Evolutionary conservation across 257 asterid species (phyloP).

Genomic region (Marsdenia floribunda): DNA sequence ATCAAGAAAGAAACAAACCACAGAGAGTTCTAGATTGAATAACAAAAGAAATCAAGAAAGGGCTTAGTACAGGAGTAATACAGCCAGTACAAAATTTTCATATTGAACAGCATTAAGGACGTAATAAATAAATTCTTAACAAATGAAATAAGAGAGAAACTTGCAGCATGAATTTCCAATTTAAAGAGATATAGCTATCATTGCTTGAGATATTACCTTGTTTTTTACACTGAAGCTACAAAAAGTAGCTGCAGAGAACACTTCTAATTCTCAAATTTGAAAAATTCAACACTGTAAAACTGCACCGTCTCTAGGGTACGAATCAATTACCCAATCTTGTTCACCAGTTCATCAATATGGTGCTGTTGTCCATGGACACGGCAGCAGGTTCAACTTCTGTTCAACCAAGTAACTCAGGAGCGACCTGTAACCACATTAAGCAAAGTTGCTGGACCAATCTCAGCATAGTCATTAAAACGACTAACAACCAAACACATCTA

Average conservation of each 20-base stretch:
- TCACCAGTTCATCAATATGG: not conserved
- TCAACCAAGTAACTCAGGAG: constrained; percentile 45
- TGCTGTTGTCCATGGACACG: not conserved
- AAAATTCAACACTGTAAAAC: not conserved
- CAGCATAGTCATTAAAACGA: too few species aligned
- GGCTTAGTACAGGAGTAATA: not conserved
- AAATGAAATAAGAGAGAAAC: not conserved
- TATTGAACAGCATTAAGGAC: not conserved
- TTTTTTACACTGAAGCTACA: constrained; percentile 11
- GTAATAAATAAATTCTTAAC: not conserved
- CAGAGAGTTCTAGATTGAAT: not conserved
- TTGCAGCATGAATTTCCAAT: not conserved
- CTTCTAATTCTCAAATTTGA: not conserved
- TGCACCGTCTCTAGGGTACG: not conserved
- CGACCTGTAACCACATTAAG: constrained; percentile 15
- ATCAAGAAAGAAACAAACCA: not conserved
- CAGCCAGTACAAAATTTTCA: not conserved
- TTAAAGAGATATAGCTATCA: not conserved
- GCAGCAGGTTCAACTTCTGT: constrained; percentile 51
- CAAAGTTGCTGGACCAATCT: not conserved
- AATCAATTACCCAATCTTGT: too few species aligned
- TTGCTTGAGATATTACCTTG: not conserved
- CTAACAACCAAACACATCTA: too few species aligned
- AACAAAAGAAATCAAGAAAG: not conserved
- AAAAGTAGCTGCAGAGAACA: not conserved